phyloP scores from a whole-genome alignment of 805 yeast species.

The Candida ortonii region DNA sequence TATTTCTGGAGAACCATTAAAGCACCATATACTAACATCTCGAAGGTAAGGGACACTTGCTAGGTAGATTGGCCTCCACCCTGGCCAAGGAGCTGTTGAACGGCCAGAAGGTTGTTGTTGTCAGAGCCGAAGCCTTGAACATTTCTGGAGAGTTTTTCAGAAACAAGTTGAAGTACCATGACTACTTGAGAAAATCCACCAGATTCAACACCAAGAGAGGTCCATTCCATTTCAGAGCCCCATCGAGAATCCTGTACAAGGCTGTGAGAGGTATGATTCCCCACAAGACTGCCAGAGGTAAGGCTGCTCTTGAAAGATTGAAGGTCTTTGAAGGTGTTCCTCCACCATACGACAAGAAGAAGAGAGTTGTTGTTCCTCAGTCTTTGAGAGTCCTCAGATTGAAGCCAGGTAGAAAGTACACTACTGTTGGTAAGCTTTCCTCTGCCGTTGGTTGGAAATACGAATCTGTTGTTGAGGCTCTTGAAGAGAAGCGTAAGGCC shows the following conservation, averaged over 20 bases:
- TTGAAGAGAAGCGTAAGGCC: conserved; percentile 99
- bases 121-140: conserved; percentile 97
- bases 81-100: conserved; percentile 97
- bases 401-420: conserved; percentile 99
- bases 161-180: conserved; percentile 99
- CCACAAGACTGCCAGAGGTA: conserved; percentile 99
- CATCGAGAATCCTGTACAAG: conserved; percentile 99
- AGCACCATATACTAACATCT: conserved; percentile 1
- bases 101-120: conserved; percentile 97
- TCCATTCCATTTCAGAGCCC: conserved; percentile 99
- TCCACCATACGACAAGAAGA: conserved; percentile 99
- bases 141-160: conserved; percentile 99
- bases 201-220: conserved; percentile 98
- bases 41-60: conserved; percentile 93
- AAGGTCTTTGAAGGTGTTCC: conserved; percentile 99
- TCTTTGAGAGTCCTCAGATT: conserved; percentile 98
- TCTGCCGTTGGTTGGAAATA: conserved; percentile 99
- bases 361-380: conserved; percentile 99
- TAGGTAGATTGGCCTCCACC: conserved; percentile 98
- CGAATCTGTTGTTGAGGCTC: conserved; percentile 95
- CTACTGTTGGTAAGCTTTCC: conserved; percentile 95
- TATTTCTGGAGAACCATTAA: neutral
- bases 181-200: conserved; percentile 98
- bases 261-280: conserved; percentile 99
- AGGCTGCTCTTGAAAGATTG: conserved; percentile 98